Conservation (phyloP, 139 green algal genomes). For the Bryopsis sp. region DNA sequence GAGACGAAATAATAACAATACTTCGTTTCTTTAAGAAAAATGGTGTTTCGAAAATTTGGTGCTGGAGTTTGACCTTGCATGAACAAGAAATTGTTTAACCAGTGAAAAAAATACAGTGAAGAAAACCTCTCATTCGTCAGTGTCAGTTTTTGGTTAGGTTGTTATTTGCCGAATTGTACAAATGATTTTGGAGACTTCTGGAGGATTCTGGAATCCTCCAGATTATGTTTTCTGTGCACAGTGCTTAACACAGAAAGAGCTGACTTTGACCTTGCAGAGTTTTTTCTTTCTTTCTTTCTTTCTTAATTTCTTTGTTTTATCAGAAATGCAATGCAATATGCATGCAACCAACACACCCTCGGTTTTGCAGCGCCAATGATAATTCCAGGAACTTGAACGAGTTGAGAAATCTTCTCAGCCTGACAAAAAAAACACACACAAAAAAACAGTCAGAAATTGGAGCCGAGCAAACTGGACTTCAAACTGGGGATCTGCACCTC, state of each 20-base stretch:
- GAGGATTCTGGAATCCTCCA: neutral
- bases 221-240: neutral
- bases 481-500: too few relatives aligned
- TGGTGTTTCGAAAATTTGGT: neutral
- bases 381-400: constrained; percentile 95
- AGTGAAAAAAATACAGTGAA: neutral
- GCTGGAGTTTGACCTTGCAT: too few relatives aligned
- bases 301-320: constrained; percentile 11
- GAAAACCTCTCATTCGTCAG: too few relatives aligned
- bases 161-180: neutral
- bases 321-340: too few relatives aligned
- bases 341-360: constrained; percentile 49
- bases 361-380: constrained; percentile 80
- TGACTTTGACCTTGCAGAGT: neutral
- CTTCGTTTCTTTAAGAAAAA: constrained; percentile 9
- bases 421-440: constrained; percentile 27
- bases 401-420: constrained; percentile 71
- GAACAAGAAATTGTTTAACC: neutral
- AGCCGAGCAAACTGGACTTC: neutral
- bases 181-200: neutral
- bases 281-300: neutral
- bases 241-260: neutral
- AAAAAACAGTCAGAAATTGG: neutral
- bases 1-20: neutral
- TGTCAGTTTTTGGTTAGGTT: too few relatives aligned